Evolutionary conservation across 2,329 filamentous ascomycete genomes (phyloP), one percentile per base, ranked within the genome.

Genomic region (Neonectria neomacrospora): DNA sequence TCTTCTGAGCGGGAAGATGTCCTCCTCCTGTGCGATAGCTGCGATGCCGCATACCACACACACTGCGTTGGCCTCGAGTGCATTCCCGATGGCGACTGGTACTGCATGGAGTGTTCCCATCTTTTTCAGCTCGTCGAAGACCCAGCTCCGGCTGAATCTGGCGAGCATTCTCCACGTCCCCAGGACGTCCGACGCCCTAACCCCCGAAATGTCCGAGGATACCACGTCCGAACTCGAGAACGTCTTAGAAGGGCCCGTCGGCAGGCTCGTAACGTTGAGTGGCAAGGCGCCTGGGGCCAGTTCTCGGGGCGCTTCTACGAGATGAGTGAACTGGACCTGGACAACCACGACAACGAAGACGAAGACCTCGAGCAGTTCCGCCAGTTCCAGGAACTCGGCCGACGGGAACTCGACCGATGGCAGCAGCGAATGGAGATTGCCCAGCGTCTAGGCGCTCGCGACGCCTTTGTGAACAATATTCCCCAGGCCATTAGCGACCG

Each of bases 1-100:
- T 87, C 88, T 54, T 85, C 89, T 70, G 93, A 96, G 69, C 88
- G 95, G 71, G 91, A 96, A 77, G 91, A 96, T 67, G 85, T 94
- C 18, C 86, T 97, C 55, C 89, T 98, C 69, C 88, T 97, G 64
- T 99, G 96, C 80, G 94, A 97, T 77, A 90, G 89, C 74, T 99
- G 96, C 81, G 91, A 97, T 82, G 90, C 90, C 34, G 88, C 92
- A 45, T 97, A 95, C 73, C 96, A 99, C 78, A 94, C 94, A 51
- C 92, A 96, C 78, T 99, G 96, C 78, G 88, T 97, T 65, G 94
- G 92, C 34, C 85, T 97, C 53, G 90, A 94, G 64, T 81, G 84
- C 56, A 88, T 97, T 59, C 94, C 94, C 22, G 80, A 85, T 30
- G 92, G 91, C 28, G 83, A 90, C 68, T 99, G 95, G 94, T 97